Evolutionary conservation across 495 filamentous ascomycete species (phyloP).

Genomic region (Aspergillus biplanus): DNA sequence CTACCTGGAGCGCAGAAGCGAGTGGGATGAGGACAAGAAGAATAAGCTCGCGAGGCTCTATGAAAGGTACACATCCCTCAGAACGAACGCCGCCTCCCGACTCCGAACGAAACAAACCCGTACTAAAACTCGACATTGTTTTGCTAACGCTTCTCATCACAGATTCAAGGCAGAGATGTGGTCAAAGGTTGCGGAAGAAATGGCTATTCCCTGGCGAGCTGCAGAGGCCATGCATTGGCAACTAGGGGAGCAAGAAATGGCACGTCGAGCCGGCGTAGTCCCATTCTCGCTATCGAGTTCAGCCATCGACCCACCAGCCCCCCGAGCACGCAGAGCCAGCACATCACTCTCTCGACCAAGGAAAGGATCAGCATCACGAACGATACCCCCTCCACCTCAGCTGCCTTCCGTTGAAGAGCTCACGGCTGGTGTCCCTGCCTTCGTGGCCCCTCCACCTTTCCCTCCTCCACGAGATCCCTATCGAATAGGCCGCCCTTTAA

Average conservation of each 20-base stretch:
- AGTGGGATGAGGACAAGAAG: conserved; percentile 98
- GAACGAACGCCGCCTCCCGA: neutral
- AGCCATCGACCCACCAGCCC: conserved; percentile 57
- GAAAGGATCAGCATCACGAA: conserved; percentile 45
- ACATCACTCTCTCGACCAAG: conserved; percentile 48
- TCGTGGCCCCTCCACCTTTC: conserved; percentile 41
- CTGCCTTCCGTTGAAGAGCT: conserved; percentile 50
- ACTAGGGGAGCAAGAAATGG: conserved; percentile 91
- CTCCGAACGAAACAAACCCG: neutral
- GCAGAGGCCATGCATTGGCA: conserved; percentile 99
- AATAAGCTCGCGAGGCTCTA: conserved; percentile 94
- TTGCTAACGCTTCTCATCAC: conserved; percentile 21
- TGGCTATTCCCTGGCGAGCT: conserved; percentile 94
- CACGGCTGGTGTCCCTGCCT: conserved; percentile 52
- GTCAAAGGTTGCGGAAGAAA: conserved; percentile 89
- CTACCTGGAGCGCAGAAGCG: conserved; percentile 84
- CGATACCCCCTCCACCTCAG: conserved; percentile 41
- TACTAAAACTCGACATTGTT: neutral
- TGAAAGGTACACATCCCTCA: conserved; percentile 68
- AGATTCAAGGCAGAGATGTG: conserved; percentile 99
- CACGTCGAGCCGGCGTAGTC: conserved; percentile 79
- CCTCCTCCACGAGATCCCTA: conserved; percentile 45
- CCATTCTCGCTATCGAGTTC: conserved; percentile 73
- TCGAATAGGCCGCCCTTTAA: conserved; percentile 39
- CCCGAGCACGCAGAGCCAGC: conserved; percentile 49